phyloP scores from a whole-genome alignment of 1,139 yeast genomes.

The Nadsonia starkeyi-henricii region DNA sequence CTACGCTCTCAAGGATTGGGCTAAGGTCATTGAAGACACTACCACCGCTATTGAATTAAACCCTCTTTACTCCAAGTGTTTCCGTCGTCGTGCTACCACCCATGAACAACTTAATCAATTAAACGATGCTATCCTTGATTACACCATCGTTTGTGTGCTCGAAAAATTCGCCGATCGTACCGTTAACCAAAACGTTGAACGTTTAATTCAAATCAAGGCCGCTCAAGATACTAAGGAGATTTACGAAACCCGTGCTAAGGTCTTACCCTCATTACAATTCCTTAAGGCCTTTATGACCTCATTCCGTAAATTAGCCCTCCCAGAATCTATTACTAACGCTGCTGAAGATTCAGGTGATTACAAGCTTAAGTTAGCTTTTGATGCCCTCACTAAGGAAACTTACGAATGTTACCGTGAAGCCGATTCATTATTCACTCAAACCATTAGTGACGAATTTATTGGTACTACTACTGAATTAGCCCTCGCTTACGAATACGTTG shows the following conservation, averaged over 20 bases:
- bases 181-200: constrained; percentile 71
- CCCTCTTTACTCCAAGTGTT: constrained; percentile 78
- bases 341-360: constrained; percentile 45
- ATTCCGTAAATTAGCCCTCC: constrained; percentile 29
- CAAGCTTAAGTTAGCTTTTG: constrained; percentile 55
- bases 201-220: constrained; percentile 53
- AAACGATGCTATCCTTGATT: constrained; percentile 81
- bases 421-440: constrained; percentile 51
- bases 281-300: constrained; percentile 79
- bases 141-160: constrained; percentile 48
- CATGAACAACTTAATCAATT: constrained; percentile 68
- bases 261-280: constrained; percentile 76
- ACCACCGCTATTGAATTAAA: constrained; percentile 66
- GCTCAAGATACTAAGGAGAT: constrained; percentile 44
- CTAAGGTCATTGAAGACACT: constrained; percentile 70
- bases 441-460: constrained; percentile 29
- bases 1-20: constrained; percentile 60
- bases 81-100: constrained; percentile 39
- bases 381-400: constrained; percentile 47
- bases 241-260: constrained; percentile 36
- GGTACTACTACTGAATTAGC: constrained; percentile 28
- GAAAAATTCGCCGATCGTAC: constrained; percentile 53
- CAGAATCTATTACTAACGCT: constrained; percentile 30
- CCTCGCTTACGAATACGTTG: constrained; percentile 70
- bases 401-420: constrained; percentile 65